These are phyloP conservation scores for Lichtheimia ramosa DNA, from an alignment of 371 early-diverging fungal species.

Conservation along the genomic window DNA sequence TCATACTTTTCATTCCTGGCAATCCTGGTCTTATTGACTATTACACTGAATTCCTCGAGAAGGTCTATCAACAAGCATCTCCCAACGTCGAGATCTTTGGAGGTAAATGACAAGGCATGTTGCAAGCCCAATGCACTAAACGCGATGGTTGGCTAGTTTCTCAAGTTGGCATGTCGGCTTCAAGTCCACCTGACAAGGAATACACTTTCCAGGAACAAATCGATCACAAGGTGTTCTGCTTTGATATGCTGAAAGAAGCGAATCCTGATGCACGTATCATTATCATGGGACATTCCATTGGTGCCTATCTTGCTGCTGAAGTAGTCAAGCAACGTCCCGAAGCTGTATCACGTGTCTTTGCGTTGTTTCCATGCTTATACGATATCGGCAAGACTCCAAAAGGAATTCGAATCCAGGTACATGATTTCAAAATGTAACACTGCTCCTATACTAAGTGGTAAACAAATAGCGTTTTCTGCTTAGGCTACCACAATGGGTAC, in stretches of 20 bases:
- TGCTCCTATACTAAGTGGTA: background rate
- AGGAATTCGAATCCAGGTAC: constrained; percentile 58
- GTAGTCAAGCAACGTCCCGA: constrained; percentile 59
- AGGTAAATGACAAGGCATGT: constrained; percentile 21
- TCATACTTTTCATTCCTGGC: constrained; percentile 62
- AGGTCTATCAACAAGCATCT: constrained; percentile 32
- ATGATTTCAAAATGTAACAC: constrained; percentile 12
- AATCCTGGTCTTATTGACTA: constrained; percentile 77
- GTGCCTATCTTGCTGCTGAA: constrained; percentile 58
- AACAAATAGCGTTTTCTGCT: constrained; percentile 40
- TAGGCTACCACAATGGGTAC: constrained; percentile 29
- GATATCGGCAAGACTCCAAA: constrained; percentile 76
- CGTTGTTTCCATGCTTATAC: constrained; percentile 79
- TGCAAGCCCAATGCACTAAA: no score
- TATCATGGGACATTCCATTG: constrained; percentile 71
- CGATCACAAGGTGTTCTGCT: constrained; percentile 62
- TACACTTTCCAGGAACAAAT: constrained; percentile 66
- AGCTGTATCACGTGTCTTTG: constrained; percentile 61
- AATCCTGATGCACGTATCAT: constrained; percentile 56
- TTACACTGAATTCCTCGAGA: constrained; percentile 63
- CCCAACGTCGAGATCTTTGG: constrained; percentile 53
- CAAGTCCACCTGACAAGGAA: constrained; percentile 11
- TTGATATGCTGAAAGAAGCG: constrained; percentile 49
- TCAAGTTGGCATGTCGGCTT: constrained; percentile 54
- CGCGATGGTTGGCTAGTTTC: constrained; percentile 37